phyloP scores from a whole-genome alignment of 495 filamentous ascomycete genomes.

The Aspergillus kassunensis region DNA sequence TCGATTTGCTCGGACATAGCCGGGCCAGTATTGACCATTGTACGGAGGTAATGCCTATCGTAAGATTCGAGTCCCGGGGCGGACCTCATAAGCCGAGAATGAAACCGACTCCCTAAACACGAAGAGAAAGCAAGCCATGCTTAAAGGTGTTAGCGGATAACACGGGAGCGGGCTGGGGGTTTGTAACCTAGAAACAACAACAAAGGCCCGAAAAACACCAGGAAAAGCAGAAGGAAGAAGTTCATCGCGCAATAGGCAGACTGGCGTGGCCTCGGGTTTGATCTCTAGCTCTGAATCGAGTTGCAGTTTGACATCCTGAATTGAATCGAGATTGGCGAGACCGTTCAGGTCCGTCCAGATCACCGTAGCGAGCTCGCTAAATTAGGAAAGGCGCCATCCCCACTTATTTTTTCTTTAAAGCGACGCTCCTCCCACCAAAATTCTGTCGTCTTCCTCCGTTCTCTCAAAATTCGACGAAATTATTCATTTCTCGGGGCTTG shows the following conservation, averaged over 20 bases:
- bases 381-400: slow-evolving; percentile 26
- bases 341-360: background rate
- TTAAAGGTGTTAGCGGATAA: slow-evolving; percentile 25
- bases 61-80: slow-evolving; percentile 42
- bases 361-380: slow-evolving; percentile 10
- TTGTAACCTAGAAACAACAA: slow-evolving; percentile 45
- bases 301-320: no score
- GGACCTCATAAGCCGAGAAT: slow-evolving; percentile 36
- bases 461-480: slow-evolving; percentile 4
- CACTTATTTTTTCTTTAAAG: slow-evolving; percentile 3
- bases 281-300: no score
- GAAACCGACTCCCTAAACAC: slow-evolving; percentile 54
- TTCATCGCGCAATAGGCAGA: slow-evolving; percentile 33
- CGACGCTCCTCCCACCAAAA: slow-evolving; percentile 8
- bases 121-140: slow-evolving; percentile 57
- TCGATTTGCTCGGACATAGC: slow-evolving; percentile 63
- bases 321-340: background rate
- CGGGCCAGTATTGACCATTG: slow-evolving; percentile 48
- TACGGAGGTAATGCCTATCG: slow-evolving; percentile 52
- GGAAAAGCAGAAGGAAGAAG: slow-evolving; percentile 44
- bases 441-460: slow-evolving; percentile 8
- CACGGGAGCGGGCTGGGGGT: background rate
- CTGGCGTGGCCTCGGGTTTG: background rate
- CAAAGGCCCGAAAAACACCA: slow-evolving; percentile 48
- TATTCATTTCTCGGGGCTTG: slow-evolving; percentile 23